Evolutionary conservation across 1,284 basidiomycete genomes (phyloP).

Genomic region (Ganoderma sp.): DNA sequence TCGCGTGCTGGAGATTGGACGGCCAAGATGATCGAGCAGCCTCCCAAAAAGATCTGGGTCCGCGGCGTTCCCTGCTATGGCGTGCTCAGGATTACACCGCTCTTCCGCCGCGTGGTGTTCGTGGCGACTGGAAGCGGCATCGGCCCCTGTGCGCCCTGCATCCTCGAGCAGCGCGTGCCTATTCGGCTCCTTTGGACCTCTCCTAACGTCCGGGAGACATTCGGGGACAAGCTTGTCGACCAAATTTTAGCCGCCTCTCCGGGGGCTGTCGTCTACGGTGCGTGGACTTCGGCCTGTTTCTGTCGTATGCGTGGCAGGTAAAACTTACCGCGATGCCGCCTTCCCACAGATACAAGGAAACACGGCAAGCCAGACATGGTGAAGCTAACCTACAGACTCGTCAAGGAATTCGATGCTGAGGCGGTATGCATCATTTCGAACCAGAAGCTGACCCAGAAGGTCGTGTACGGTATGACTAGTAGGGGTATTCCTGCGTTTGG

Average conservation of each 20-base stretch:
- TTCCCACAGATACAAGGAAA: conserved; percentile 54
- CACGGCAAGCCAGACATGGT: conserved; percentile 70
- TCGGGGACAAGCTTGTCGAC: conserved; percentile 63
- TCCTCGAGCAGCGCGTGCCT: conserved; percentile 56
- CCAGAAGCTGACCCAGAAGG: conserved; percentile 62
- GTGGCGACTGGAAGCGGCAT: conserved; percentile 69
- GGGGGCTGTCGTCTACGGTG: conserved; percentile 62
- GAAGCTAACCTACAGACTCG: conserved; percentile 60
- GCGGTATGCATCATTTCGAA: conserved; percentile 68
- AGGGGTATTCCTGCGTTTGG: conserved; percentile 66
- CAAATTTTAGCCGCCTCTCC: conserved; percentile 58
- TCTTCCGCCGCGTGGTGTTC: conserved; percentile 64
- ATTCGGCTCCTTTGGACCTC: conserved; percentile 65
- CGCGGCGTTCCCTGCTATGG: conserved; percentile 65
- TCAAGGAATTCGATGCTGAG: conserved; percentile 65
- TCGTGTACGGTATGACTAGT: conserved; percentile 66
- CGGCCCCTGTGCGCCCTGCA: conserved; percentile 61
- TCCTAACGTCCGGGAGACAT: conserved; percentile 63
- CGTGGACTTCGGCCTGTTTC: conserved; percentile 22
- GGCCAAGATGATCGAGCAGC: conserved; percentile 54
- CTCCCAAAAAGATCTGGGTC: conserved; percentile 61
- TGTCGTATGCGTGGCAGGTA: neutral
- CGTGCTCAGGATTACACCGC: conserved; percentile 60
- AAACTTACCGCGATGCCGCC: conserved; percentile 8
- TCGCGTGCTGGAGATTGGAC: conserved; percentile 70